A percentile compares a stretch with the other conserved stretches of the same genome.
Conservation (phyloP, 2,329 filamentous ascomycete species). For the Fusarium domesticum region DNA sequence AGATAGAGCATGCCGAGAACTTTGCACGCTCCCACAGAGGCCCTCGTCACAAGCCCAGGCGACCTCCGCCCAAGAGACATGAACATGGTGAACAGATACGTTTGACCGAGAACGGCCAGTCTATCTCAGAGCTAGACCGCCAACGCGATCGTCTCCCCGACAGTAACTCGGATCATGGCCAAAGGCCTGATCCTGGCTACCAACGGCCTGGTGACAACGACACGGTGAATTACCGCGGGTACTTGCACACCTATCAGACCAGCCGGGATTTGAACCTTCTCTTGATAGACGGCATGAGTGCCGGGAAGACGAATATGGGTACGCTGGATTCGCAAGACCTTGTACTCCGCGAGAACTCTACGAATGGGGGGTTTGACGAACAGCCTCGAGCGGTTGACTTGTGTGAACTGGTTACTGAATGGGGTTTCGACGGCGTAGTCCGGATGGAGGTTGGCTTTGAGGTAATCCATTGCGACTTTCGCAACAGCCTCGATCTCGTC, state of each 20-base stretch:
- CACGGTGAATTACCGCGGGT: conserved; percentile 43
- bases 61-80: conserved; percentile 1
- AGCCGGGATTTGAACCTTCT: conserved; percentile 57
- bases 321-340: conserved; percentile 67
- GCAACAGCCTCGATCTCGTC: conserved; percentile 39
- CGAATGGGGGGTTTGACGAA: conserved; percentile 41
- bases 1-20: conserved; percentile 67
- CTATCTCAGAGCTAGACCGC: conserved; percentile 11
- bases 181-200: background rate
- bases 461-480: conserved; percentile 65
- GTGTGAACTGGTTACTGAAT: conserved; percentile 51
- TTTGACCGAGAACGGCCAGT: background rate
- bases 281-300: conserved; percentile 69
- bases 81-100: conserved; percentile 1
- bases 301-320: conserved; percentile 62
- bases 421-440: conserved; percentile 63
- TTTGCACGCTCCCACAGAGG: conserved; percentile 49
- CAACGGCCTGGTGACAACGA: conserved; percentile 1
- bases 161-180: background rate
- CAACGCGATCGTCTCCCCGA: conserved; percentile 1
- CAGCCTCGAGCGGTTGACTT: conserved; percentile 49
- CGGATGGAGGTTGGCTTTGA: conserved; percentile 71
- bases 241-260: conserved; percentile 64
- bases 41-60: background rate
- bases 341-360: conserved; percentile 48